phyloP scores from a whole-genome alignment of 495 filamentous ascomycete species.

The Hyphodiscus hymeniophilus region DNA sequence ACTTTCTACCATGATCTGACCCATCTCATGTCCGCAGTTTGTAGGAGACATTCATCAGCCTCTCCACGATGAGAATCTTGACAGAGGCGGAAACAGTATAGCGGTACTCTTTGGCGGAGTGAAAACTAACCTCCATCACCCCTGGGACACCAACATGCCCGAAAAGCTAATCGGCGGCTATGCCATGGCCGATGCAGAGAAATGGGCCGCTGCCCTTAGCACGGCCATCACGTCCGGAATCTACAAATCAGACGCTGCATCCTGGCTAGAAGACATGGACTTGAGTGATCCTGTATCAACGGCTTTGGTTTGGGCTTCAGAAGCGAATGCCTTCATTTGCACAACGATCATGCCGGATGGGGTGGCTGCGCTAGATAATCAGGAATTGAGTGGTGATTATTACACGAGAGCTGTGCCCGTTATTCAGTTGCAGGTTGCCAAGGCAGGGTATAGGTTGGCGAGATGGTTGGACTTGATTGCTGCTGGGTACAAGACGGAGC shows the following conservation, averaged over 20 bases:
- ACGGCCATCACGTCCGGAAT: conserved; percentile 40
- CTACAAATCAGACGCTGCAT: conserved; percentile 29
- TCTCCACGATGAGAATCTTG: conserved; percentile 50
- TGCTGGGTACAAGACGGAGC: conserved; percentile 1
- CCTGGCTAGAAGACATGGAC: conserved; percentile 45
- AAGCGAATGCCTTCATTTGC: conserved; percentile 55
- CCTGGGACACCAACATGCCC: conserved; percentile 60
- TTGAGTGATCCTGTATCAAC: conserved; percentile 35
- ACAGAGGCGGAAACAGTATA: conserved; percentile 52
- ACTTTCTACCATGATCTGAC: not conserved
- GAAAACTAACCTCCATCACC: conserved; percentile 50
- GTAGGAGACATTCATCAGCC: conserved; percentile 58
- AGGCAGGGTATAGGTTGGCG: conserved; percentile 54
- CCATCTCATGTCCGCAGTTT: conserved; percentile 30
- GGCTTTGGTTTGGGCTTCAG: conserved; percentile 51
- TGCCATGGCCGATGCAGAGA: conserved; percentile 26
- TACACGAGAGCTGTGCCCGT: conserved; percentile 52
- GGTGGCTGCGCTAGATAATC: conserved; percentile 38
- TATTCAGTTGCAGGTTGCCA: conserved; percentile 66
- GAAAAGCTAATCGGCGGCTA: conserved; percentile 43
- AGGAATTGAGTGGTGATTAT: conserved; percentile 56
- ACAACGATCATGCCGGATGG: conserved; percentile 49
- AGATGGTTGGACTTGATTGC: conserved; percentile 22
- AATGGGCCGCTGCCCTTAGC: conserved; percentile 30
- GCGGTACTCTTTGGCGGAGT: conserved; percentile 45